Conservation (phyloP, 1,284 basidiomycete species). For the Ceratobasidium sp. region DNA sequence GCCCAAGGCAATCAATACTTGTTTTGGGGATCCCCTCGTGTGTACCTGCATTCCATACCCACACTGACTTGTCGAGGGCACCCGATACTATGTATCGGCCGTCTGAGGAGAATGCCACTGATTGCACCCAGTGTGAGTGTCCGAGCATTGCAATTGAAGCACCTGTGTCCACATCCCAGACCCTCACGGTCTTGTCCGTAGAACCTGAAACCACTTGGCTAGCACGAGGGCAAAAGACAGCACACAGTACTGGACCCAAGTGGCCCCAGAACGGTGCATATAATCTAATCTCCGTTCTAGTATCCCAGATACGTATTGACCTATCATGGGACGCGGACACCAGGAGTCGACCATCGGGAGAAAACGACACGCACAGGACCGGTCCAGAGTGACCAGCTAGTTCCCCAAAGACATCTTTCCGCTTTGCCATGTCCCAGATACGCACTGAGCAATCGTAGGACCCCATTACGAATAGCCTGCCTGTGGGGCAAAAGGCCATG, state of each 20-base stretch:
- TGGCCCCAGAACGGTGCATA: slow-evolving; percentile 20
- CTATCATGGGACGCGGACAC: background rate
- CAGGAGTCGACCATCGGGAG: slow-evolving; percentile 2
- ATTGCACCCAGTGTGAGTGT: background rate
- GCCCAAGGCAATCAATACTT: no score
- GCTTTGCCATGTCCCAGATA: slow-evolving; percentile 32
- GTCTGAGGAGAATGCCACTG: slow-evolving; percentile 27
- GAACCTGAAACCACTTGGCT: slow-evolving; percentile 15
- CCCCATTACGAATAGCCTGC: no score
- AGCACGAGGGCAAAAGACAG: slow-evolving; percentile 21
- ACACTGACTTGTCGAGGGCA: slow-evolving; percentile 1
- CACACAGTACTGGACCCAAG: slow-evolving; percentile 2
- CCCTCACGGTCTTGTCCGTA: slow-evolving; percentile 2
- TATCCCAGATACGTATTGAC: slow-evolving; percentile 2
- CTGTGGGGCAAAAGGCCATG: no score
- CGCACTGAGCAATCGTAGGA: slow-evolving; percentile 32
- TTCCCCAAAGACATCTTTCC: background rate
- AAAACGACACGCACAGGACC: background rate
- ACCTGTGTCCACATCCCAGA: slow-evolving; percentile 10
- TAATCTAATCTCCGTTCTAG: background rate
- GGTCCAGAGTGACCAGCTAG: background rate
- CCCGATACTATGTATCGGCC: slow-evolving; percentile 18
- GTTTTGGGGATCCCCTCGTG: background rate
- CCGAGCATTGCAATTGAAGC: background rate
- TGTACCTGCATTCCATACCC: slow-evolving; percentile 33